phyloP scores from a whole-genome alignment of 2,329 filamentous ascomycete genomes.

The Phaeophleospora eucalypticola region DNA sequence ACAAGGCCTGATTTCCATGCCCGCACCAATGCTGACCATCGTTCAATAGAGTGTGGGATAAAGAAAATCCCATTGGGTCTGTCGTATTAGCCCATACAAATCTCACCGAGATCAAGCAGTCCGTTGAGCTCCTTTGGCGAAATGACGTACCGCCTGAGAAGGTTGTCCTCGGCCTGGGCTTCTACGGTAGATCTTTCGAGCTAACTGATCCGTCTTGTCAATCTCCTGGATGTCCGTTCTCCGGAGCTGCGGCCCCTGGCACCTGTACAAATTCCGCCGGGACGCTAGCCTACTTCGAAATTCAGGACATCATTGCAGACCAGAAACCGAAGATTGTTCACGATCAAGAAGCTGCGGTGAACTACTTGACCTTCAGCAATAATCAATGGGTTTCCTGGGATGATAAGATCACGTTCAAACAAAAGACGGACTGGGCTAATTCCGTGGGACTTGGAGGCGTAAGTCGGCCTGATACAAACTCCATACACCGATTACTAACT shows the following conservation, averaged over 20 bases:
- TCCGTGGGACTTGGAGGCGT: not conserved
- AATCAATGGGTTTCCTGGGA: constrained; percentile 42
- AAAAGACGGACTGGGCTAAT: not conserved
- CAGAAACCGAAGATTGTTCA: constrained; percentile 2
- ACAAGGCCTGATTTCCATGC: too few relatives aligned
- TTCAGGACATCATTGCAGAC: constrained; percentile 29
- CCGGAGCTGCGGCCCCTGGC: constrained; percentile 2
- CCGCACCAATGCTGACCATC: too few relatives aligned
- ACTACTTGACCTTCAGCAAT: constrained; percentile 34
- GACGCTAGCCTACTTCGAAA: constrained; percentile 35
- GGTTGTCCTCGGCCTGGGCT: constrained; percentile 44
- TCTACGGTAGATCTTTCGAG: constrained; percentile 42
- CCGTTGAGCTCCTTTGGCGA: constrained; percentile 46
- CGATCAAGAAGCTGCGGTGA: constrained; percentile 18
- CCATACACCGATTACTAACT: too few relatives aligned
- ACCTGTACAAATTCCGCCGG: constrained; percentile 23
- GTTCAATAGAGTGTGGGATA: too few relatives aligned
- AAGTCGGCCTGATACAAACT: too few relatives aligned
- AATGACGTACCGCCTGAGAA: constrained; percentile 40
- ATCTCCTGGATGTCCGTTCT: constrained; percentile 19
- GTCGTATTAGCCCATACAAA: constrained; percentile 42
- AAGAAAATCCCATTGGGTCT: constrained; percentile 28
- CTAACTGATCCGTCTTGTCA: constrained; percentile 23
- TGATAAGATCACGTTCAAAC: constrained; percentile 21
- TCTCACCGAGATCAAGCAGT: constrained; percentile 43